Percentiles rank a stretch among this genome's conserved stretches.
Evolutionary conservation across 345 rosid species (phyloP).

Genomic region (Populus simonii): DNA sequence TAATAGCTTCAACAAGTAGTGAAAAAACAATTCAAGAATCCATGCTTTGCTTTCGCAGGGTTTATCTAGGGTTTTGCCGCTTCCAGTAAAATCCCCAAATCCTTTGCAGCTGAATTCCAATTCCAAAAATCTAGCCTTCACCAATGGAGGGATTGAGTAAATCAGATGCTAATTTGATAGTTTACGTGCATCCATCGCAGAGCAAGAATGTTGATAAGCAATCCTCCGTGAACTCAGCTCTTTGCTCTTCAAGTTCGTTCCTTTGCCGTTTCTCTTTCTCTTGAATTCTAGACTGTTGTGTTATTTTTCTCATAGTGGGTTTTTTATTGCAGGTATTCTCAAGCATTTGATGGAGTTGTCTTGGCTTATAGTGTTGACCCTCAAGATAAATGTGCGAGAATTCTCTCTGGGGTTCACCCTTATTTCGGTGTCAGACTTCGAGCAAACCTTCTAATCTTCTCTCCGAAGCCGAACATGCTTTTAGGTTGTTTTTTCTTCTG

Average conservation of each 20-base stretch:
- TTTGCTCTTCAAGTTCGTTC: conserved; percentile 65
- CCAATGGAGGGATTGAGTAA: conserved; percentile 72
- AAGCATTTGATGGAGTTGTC: conserved; percentile 63
- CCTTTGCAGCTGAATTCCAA: background rate
- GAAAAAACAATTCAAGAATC: background rate
- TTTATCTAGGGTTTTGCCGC: background rate
- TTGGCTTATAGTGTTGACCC: conserved; percentile 62
- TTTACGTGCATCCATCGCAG: conserved; percentile 66
- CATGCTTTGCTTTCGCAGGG: background rate
- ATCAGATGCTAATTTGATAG: conserved; percentile 53
- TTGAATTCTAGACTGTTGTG: background rate
- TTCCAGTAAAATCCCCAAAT: background rate
- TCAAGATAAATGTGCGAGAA: conserved; percentile 45
- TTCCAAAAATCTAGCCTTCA: background rate
- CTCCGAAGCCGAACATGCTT: conserved; percentile 68
- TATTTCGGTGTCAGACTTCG: conserved; percentile 55
- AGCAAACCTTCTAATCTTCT: conserved; percentile 62
- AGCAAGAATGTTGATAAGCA: conserved; percentile 46
- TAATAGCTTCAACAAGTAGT: background rate
- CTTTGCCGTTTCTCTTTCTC: background rate
- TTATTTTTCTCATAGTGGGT: too few relatives aligned
- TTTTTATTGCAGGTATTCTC: conserved; percentile 48
- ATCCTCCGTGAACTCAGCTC: conserved; percentile 80
- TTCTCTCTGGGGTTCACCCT: conserved; percentile 66
- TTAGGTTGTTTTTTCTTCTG: conserved; percentile 42